Evolutionary conservation across 306 rosid species (phyloP), one percentile per base, ranked within the genome.

Genomic region (Dalbergia cultrata): DNA sequence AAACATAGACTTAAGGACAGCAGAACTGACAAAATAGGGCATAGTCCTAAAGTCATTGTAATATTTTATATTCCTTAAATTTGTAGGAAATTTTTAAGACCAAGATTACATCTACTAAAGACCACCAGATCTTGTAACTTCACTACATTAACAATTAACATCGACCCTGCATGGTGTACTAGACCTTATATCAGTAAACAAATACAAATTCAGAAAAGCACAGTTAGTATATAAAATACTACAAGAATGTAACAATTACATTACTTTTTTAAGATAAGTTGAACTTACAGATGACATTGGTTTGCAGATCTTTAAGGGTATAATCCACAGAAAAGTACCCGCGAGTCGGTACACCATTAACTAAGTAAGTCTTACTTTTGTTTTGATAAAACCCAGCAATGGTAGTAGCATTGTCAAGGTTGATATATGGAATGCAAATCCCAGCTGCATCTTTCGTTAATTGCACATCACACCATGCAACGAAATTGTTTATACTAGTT

Each of bases 401-500:
- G 67, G 72, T 7, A 33, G 93, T 75, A 77, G 81, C 65, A 70
- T 88, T 93, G 13, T 85, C 88, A 64, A 95, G 89, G 34, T 50
- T 83, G 74, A 88, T 22, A 76, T 89, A 83, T 2, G 93, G 92
- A 67, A 84, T 0, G 84, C 99, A 95, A 82, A 95, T 88, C 81
- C 97, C 97, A 66, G 7, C 81, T 13, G 13, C 79, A 73, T 95
- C 97, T 80, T 89, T 86, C 4, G 95, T 92, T 70, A 95, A 83
- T 79, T 95, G 95, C 72, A 92, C 94, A 49, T 95, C 97, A 64
- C 99, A 95, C 95, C 97, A 95, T 17, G 81, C 19, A 76, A 86
- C 31, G 59, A 74, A 74, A 39, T 84, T 56, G 1, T 65, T 47
- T 8, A 83, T 43, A 35, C 98, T 79, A 5, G 87, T 81, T 2